A percentile compares a stretch with the other conserved stretches of the same genome.
Evolutionary conservation across 2,329 filamentous ascomycete species (phyloP).

Genomic region (Pseudonectria buxi): DNA sequence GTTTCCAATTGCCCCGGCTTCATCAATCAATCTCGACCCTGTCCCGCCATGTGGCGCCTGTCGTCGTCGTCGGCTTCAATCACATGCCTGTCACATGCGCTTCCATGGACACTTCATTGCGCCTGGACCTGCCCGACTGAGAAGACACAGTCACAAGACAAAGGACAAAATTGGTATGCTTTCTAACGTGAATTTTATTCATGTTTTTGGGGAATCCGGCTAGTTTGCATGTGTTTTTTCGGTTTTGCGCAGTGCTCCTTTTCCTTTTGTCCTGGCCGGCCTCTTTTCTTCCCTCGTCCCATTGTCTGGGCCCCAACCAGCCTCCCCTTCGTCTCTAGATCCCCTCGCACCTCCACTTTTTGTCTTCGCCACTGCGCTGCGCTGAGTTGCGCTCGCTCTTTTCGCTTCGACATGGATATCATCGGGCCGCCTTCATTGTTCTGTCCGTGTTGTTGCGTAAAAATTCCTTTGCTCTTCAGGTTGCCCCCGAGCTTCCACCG

Average conservation of each 20-base stretch:
- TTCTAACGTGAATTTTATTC: conserved; percentile 20
- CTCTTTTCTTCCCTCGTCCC: too few species aligned
- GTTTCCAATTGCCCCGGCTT: too few species aligned
- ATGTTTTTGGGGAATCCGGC: conserved; percentile 22
- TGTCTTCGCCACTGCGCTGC: conserved; percentile 8
- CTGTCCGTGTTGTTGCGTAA: conserved; percentile 4
- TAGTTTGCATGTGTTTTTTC: conserved; percentile 22
- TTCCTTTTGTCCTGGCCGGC: conserved; percentile 9
- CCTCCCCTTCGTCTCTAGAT: conserved; percentile 2
- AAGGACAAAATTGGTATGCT: conserved; percentile 1
- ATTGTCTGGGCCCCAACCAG: neutral
- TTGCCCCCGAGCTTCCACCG: conserved; percentile 17
- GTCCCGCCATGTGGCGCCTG: too few species aligned
- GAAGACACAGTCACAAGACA: neutral
- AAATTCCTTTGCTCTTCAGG: conserved; percentile 13
- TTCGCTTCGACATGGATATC: neutral
- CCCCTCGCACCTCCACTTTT: conserved; percentile 14
- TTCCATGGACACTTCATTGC: too few species aligned
- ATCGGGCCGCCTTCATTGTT: conserved; percentile 5
- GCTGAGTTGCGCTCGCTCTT: neutral
- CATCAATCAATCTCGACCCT: too few species aligned
- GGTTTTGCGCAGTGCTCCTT: conserved; percentile 9
- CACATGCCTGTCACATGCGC: too few species aligned
- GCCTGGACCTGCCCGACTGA: too few species aligned
- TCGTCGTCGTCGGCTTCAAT: too few species aligned